A percentile compares a stretch with the other conserved stretches of the same genome.
These are phyloP conservation scores for Eucalyptus marginata DNA, from an alignment of 345 rosid species.

Conservation along the genomic window DNA sequence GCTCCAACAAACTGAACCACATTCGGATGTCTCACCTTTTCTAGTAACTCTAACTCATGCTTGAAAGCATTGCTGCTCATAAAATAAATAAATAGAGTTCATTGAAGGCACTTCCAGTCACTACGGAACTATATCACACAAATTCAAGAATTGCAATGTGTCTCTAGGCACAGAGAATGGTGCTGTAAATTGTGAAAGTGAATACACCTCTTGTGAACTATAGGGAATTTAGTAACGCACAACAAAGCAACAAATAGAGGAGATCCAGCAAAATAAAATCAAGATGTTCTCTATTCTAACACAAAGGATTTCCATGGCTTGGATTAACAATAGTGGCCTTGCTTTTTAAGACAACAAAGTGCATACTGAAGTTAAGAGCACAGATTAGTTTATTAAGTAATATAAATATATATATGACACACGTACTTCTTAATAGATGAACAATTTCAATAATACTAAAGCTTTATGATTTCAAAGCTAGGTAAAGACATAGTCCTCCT, in stretches of 20 bases:
- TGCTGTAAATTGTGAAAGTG: not conserved
- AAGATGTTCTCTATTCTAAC: not conserved
- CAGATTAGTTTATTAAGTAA: not conserved
- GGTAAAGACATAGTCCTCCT: not conserved
- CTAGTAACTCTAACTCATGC: slow-evolving; percentile 70
- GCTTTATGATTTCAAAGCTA: not conserved
- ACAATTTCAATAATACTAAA: not conserved
- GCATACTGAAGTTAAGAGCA: not conserved
- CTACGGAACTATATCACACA: not conserved
- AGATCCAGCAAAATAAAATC: not conserved
- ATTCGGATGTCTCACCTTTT: slow-evolving; percentile 93
- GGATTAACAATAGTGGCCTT: not conserved
- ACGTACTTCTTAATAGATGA: not conserved
- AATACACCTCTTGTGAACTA: not conserved
- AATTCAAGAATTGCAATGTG: not conserved
- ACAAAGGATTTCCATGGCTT: not conserved
- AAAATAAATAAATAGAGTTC: not conserved
- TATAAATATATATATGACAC: not conserved
- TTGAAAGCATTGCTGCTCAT: slow-evolving; percentile 67
- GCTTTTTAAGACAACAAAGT: not conserved
- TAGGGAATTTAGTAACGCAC: not conserved
- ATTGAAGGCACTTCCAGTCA: not conserved
- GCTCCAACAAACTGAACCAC: slow-evolving; percentile 98
- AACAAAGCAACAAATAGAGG: not conserved
- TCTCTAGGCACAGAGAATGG: not conserved